These are phyloP conservation scores for Boletus semigastroideus DNA, from an alignment of 1,284 basidiomycete species.

Conservation along the genomic window DNA sequence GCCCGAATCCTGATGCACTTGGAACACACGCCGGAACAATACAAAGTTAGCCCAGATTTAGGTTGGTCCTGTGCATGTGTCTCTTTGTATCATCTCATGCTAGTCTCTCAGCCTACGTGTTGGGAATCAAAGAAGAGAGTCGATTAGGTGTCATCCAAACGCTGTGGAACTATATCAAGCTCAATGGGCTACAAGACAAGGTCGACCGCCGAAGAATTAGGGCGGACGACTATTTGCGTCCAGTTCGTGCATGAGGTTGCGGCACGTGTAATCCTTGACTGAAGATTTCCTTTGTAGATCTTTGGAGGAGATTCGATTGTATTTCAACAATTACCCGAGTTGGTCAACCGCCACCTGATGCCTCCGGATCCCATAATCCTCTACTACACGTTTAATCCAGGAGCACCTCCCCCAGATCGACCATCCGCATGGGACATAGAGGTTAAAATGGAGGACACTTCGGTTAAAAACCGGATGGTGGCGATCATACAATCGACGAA, in stretches of 20 bases:
- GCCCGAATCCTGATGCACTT: constrained; percentile 81
- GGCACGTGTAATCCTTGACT: neutral
- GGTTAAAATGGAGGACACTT: constrained; percentile 83
- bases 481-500: constrained; percentile 74
- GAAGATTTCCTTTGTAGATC: constrained; percentile 44
- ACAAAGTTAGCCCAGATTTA: constrained; percentile 78
- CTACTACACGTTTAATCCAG: constrained; percentile 73
- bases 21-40: constrained; percentile 86
- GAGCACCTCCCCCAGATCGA: constrained; percentile 55
- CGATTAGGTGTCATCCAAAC: constrained; percentile 80
- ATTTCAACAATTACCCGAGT: constrained; percentile 85
- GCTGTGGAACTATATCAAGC: constrained; percentile 93
- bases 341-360: constrained; percentile 78
- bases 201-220: constrained; percentile 80
- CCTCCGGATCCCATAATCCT: constrained; percentile 84
- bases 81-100: constrained; percentile 10
- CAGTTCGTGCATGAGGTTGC: constrained; percentile 42
- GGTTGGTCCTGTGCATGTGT: constrained; percentile 37
- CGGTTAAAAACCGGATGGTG: constrained; percentile 74
- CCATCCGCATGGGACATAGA: constrained; percentile 85
- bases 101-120: constrained; percentile 49
- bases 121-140: constrained; percentile 87
- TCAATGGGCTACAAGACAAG: constrained; percentile 86
- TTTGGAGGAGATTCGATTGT: constrained; percentile 63
- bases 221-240: constrained; percentile 70